Conservation (phyloP, 345 rosid genomes). For the Eutrema japonicum region DNA sequence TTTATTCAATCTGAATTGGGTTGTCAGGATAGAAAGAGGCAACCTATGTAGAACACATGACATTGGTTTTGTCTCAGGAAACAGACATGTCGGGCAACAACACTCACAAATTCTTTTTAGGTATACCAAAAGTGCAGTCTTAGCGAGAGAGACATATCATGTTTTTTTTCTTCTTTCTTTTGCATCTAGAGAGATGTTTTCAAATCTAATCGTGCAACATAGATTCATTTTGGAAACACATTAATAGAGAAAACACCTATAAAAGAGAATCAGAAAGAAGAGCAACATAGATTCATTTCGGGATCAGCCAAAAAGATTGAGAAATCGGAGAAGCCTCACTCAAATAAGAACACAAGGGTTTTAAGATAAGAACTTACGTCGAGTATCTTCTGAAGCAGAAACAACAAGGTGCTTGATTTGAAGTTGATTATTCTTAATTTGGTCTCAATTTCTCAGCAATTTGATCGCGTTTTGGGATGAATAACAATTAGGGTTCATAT, state of each 20-base stretch:
- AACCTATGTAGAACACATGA: slow-evolving; percentile 65
- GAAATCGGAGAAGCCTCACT: neutral
- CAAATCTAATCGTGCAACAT: neutral
- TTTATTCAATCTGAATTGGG: neutral
- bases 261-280: neutral
- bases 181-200: slow-evolving; percentile 40
- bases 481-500: too few relatives aligned
- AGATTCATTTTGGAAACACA: neutral
- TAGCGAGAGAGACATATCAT: slow-evolving; percentile 32
- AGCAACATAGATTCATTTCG: slow-evolving; percentile 18
- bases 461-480: too few relatives aligned
- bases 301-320: slow-evolving; percentile 8
- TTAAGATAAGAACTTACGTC: slow-evolving; percentile 37
- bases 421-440: too few relatives aligned
- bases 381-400: slow-evolving; percentile 19
- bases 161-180: neutral
- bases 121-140: slow-evolving; percentile 43
- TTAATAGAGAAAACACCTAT: neutral
- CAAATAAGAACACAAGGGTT: neutral
- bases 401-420: neutral
- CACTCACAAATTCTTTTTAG: slow-evolving; percentile 46
- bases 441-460: too few relatives aligned
- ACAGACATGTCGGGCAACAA: slow-evolving; percentile 41
- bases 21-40: slow-evolving; percentile 84
- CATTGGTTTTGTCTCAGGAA: slow-evolving; percentile 58